These are phyloP conservation scores for Tetracentron sinense DNA, from an alignment of 164 flowering plant genomes.

Conservation along the genomic window DNA sequence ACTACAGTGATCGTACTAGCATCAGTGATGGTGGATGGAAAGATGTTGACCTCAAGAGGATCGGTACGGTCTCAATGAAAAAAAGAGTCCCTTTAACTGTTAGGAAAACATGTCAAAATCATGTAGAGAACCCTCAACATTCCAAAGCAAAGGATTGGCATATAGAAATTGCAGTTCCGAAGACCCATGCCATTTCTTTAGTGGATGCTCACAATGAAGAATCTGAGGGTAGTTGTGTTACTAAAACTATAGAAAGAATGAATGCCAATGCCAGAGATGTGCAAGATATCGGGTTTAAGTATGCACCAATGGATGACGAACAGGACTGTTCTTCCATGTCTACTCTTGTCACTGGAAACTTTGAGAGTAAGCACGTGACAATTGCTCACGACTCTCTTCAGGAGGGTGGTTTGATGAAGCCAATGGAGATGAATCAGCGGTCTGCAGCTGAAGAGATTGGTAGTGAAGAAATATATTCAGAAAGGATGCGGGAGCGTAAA, in stretches of 20 bases:
- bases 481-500: conserved; percentile 43
- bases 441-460: conserved; percentile 39
- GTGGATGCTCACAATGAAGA: conserved; percentile 48
- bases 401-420: conserved; percentile 27
- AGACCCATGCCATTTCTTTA: conserved; percentile 22
- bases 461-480: conserved; percentile 26
- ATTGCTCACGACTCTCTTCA: conserved; percentile 31
- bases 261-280: conserved; percentile 27
- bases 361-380: conserved; percentile 38
- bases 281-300: conserved; percentile 39
- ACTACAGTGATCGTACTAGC: conserved; percentile 45
- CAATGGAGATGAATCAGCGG: conserved; percentile 25
- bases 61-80: conserved; percentile 26
- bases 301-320: conserved; percentile 49
- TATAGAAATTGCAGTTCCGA: conserved; percentile 64
- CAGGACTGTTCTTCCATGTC: conserved; percentile 58
- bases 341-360: conserved; percentile 35
- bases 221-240: conserved; percentile 62
- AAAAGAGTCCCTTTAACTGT: conserved; percentile 46
- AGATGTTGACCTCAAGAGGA: conserved; percentile 30
- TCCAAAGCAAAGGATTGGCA: conserved; percentile 60
- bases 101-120: conserved; percentile 38
- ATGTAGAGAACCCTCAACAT: conserved; percentile 25
- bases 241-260: conserved; percentile 42
- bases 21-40: conserved; percentile 45